A percentile compares a stretch with the other conserved stretches of the same genome.
Evolutionary conservation across 2,329 filamentous ascomycete genomes (phyloP).

Genomic region (Neofusicoccum parvum): DNA sequence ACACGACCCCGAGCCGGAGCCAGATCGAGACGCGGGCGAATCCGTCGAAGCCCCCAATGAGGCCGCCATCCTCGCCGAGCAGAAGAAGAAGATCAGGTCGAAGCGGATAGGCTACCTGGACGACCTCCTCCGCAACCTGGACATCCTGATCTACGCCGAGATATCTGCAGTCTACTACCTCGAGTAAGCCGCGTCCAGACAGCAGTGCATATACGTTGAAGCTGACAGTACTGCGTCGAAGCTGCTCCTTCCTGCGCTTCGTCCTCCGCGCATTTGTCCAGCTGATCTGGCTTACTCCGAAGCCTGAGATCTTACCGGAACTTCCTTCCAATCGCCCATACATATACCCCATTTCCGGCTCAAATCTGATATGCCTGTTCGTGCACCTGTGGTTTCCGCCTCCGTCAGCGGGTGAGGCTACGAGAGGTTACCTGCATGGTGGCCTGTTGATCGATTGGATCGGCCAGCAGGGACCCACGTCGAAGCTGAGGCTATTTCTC

Average conservation of each 20-base stretch:
- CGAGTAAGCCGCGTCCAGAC: slow-evolving; percentile 52
- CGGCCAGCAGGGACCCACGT: slow-evolving; percentile 60
- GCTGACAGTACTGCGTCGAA: slow-evolving; percentile 29
- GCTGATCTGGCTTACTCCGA: slow-evolving; percentile 61
- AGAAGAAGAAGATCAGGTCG: slow-evolving; percentile 37
- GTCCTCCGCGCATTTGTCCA: slow-evolving; percentile 58
- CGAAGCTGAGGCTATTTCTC: slow-evolving; percentile 53
- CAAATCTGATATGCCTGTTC: slow-evolving; percentile 59
- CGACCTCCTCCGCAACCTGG: slow-evolving; percentile 58
- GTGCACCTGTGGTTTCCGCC: slow-evolving; percentile 50
- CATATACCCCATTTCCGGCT: slow-evolving; percentile 55
- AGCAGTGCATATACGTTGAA: background rate
- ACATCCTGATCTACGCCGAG: slow-evolving; percentile 63
- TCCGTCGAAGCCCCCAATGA: slow-evolving; percentile 21
- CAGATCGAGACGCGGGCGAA: slow-evolving; percentile 12
- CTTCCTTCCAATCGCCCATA: slow-evolving; percentile 56
- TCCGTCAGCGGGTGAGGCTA: slow-evolving; percentile 50
- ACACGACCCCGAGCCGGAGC: slow-evolving; percentile 7
- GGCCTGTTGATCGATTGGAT: slow-evolving; percentile 67
- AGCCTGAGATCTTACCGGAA: slow-evolving; percentile 54
- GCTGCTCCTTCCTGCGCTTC: slow-evolving; percentile 62
- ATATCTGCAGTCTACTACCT: slow-evolving; percentile 64
- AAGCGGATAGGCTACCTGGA: slow-evolving; percentile 50
- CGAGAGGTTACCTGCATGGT: slow-evolving; percentile 60
- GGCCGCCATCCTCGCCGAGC: slow-evolving; percentile 27